Evolutionary conservation across 768 basidiomycete species (phyloP), one percentile per base, ranked within the genome.

Genomic region (Collybiopsis confluens): DNA sequence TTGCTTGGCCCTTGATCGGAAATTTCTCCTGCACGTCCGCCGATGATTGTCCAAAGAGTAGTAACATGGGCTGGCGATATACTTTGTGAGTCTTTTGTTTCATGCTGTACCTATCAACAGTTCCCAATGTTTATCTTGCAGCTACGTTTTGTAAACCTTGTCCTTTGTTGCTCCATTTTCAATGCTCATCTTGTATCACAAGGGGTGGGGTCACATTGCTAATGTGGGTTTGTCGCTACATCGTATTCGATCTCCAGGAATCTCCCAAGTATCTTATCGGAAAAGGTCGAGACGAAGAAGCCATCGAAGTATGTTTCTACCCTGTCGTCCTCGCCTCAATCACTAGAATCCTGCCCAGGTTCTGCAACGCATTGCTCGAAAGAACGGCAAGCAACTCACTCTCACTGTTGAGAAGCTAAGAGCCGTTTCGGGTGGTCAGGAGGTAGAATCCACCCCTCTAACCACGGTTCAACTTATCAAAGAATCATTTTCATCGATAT

Each of bases 11-110:
- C 0, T 78, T 83, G 59, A 80, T 83, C 30, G 73, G 73, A 23
- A 78, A 76, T 56, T 83, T 76, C 59, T 80, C 81, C 3, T 84
- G 82, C 60, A 59, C 65, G 26, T 55, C 69, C 16, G 61, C 59
- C 28, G 68, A 73, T 36, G 65, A 78, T 58, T 85, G 83, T 58
- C 61, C 69, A 2, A 73, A 73, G 54, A 68, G 65, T 0, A 65
- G 73, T 56, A 85, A 84, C 57, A 80, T 78, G 74, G 83, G 83
- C 10, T 85, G 82, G 82, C 69, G 82, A 64, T 83, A 82, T 61
- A 73, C 74, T 20, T 65, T 78, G 72, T 80, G 64, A 60, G 70
- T 67, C 33, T 52, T 65, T 26, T 15, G 59, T 15, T 18, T 33
- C 26, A 45, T 52, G 26, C 24, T 18, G 23, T 24, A 43, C 28